A percentile compares a stretch with the other conserved stretches of the same genome.
phyloP scores from a whole-genome alignment of 495 filamentous ascomycete species.

The Aspergillus mulundensis region DNA sequence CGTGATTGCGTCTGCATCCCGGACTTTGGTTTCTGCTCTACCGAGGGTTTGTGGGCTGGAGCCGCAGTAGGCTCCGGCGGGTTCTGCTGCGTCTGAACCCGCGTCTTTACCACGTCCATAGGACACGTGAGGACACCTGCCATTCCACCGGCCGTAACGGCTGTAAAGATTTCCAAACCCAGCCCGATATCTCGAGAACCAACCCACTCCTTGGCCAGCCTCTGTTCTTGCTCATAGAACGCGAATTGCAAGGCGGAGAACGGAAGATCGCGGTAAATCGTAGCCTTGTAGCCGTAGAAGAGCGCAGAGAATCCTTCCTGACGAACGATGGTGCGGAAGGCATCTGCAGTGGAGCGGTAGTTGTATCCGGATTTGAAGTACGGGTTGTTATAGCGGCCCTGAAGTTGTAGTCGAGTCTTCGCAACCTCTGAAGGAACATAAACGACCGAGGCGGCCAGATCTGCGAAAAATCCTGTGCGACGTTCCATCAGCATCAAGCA shows the following conservation, averaged over 20 bases:
- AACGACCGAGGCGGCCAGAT: slow-evolving; percentile 83
- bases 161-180: slow-evolving; percentile 80
- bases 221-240: slow-evolving; percentile 93
- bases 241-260: slow-evolving; percentile 96
- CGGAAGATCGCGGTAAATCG: slow-evolving; percentile 88
- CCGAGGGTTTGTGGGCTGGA: slow-evolving; percentile 20
- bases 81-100: slow-evolving; percentile 92
- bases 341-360: slow-evolving; percentile 76
- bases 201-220: slow-evolving; percentile 68
- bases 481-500: not conserved
- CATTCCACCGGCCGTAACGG: slow-evolving; percentile 86
- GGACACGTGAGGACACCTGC: slow-evolving; percentile 93
- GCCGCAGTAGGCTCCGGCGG: slow-evolving; percentile 22
- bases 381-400: slow-evolving; percentile 93
- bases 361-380: slow-evolving; percentile 91
- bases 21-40: slow-evolving; percentile 26
- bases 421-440: slow-evolving; percentile 97
- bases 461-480: slow-evolving; percentile 73
- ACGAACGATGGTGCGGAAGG: slow-evolving; percentile 74
- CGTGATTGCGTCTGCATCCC: slow-evolving; percentile 42
- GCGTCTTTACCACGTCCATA: slow-evolving; percentile 94
- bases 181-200: slow-evolving; percentile 77
- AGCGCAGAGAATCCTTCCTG: slow-evolving; percentile 79
- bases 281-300: slow-evolving; percentile 91
- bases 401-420: slow-evolving; percentile 91